Conservation (phyloP, 2,329 filamentous ascomycete genomes). For the Neobulgaria alba region DNA sequence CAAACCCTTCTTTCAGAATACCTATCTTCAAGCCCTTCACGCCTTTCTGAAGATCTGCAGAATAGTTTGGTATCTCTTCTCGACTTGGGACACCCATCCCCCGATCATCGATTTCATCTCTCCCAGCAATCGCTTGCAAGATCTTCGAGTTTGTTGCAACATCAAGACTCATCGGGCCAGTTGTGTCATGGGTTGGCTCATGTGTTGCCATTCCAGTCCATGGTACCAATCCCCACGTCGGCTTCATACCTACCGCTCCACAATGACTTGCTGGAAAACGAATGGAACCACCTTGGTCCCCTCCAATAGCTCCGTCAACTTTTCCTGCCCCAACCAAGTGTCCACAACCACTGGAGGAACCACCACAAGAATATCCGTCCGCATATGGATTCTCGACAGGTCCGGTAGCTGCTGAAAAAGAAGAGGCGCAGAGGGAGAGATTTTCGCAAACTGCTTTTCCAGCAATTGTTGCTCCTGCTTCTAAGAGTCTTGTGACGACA, state of each 20-base stretch:
- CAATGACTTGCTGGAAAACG: constrained; percentile 20
- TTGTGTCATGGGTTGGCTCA: constrained; percentile 43
- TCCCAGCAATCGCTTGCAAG: constrained; percentile 39
- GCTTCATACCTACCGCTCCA: constrained; percentile 22
- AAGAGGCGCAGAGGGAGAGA: no score
- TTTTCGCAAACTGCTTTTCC: no score
- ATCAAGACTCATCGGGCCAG: constrained; percentile 35
- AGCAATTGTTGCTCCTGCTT: no score
- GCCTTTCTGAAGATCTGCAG: no score
- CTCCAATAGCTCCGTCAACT: constrained; percentile 33
- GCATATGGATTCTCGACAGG: constrained; percentile 35
- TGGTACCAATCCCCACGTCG: constrained; percentile 22
- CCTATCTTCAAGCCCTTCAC: constrained; percentile 34
- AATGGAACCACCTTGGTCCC: constrained; percentile 24
- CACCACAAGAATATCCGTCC: constrained; percentile 39
- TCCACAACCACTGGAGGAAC: constrained; percentile 40
- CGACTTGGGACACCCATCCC: no score
- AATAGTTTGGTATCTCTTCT: no score
- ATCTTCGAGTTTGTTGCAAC: constrained; percentile 34
- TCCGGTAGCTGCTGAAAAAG: constrained; percentile 16
- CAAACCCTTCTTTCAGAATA: constrained; percentile 37
- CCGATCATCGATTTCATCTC: constrained; percentile 41
- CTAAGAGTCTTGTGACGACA: no score
- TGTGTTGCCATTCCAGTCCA: constrained; percentile 34
- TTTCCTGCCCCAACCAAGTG: constrained; percentile 36